These are phyloP conservation scores for Allium fistulosum DNA, from an alignment of 106 monocot species.

Conservation along the genomic window DNA sequence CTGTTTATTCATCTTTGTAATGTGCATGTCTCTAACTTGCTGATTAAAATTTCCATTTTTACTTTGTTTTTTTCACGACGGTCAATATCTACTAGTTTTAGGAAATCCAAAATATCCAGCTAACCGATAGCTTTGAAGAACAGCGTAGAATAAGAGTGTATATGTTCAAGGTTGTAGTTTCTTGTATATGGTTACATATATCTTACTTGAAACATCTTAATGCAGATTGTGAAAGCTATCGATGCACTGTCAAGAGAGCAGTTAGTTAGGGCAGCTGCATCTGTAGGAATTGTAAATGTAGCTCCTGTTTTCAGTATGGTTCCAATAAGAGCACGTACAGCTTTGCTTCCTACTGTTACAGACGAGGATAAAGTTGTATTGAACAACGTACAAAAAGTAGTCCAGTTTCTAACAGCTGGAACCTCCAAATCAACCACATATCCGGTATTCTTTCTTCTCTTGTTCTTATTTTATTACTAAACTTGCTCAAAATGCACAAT, in stretches of 20 bases:
- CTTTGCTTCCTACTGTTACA: slow-evolving; percentile 77
- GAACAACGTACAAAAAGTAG: slow-evolving; percentile 87
- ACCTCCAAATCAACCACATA: slow-evolving; percentile 29
- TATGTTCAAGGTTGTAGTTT: too few species aligned
- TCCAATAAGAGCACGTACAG: slow-evolving; percentile 43
- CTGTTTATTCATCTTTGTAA: too few species aligned
- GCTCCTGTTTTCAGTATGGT: slow-evolving; percentile 79
- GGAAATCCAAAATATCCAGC: too few species aligned
- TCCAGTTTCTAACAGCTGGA: slow-evolving; percentile 73
- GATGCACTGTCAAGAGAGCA: slow-evolving; percentile 95
- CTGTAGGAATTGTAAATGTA: slow-evolving; percentile 56
- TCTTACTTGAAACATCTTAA: neutral
- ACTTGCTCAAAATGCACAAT: too few species aligned
- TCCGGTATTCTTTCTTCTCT: slow-evolving; percentile 28
- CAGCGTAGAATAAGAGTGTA: too few species aligned
- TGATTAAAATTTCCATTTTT: too few species aligned
- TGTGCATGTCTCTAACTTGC: too few species aligned
- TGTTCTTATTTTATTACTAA: too few species aligned
- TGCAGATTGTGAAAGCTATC: slow-evolving; percentile 93
- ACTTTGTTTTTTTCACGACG: too few species aligned
- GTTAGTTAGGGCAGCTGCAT: slow-evolving; percentile 50
- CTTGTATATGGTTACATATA: too few species aligned
- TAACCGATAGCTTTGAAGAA: too few species aligned
- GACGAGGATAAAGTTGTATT: slow-evolving; percentile 82
- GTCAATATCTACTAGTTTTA: too few species aligned